Base-by-base conservation (phyloP, 2,329 filamentous ascomycete species). In the Xylariomycetidae sp. region DNA sequence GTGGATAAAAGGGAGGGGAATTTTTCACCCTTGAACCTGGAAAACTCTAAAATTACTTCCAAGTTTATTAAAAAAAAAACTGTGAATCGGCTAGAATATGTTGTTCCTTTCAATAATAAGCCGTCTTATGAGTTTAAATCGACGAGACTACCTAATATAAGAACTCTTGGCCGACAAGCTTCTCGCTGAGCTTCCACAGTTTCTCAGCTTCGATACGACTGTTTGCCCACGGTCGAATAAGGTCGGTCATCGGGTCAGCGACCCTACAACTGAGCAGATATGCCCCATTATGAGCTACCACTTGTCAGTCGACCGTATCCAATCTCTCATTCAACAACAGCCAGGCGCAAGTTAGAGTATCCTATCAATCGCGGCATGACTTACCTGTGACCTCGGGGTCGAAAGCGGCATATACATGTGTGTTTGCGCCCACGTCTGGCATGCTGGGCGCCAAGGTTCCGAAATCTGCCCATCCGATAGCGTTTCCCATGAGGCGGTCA, bases 111-210 rank as follows among this genome's bases (percentile, higher is more conserved):
- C n/a, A n/a, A n/a, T n/a, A n/a, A n/a, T n/a, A n/a, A n/a, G n/a
- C n/a, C n/a, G n/a, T n/a, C n/a, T n/a, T n/a, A n/a, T n/a, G n/a
- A n/a, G n/a, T n/a, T n/a, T n/a, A n/a, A n/a, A n/a, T n/a, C n/a
- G n/a, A n/a, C n/a, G n/a, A n/a, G n/a, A n/a, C n/a, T n/a, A n/a
- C n/a, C n/a, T 23, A 41, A 35, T 51, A 55, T 3, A 20, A 28
- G 38, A 59, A 59, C 6, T 51, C 36, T 15, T 59, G 39, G 4
- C 48, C 46, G 2, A 58, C 51, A 16, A 59, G 40, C 27, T 58
- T 41, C 47, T 61, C 54, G 3, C 54, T 56, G 13, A 56, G 25
- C 26, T 42, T 51, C 55, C 58, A 62, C 30, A 59, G 34, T 33
- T 39, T 54, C 22, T 58, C 54, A 0, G 56, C 58, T 11, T 55